A percentile compares a stretch with the other conserved stretches of the same genome.
Conservation (phyloP, 768 basidiomycete genomes). For the Ramaria sp. region DNA sequence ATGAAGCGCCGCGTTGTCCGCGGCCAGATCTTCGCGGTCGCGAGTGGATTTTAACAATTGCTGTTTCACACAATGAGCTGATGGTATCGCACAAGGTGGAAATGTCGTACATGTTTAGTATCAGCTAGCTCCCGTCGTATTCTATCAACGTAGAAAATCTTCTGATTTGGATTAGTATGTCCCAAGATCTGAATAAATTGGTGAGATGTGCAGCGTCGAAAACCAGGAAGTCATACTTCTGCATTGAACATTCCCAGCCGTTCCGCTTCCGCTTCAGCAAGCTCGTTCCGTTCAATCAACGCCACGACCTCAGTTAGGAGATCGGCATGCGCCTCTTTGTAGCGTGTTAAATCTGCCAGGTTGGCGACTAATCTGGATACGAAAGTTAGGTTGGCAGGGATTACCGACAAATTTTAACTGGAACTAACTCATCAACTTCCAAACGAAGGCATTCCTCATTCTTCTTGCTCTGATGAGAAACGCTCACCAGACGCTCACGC, state of each 20-base stretch:
- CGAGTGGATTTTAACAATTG: conserved; percentile 11
- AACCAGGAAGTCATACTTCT: conserved; percentile 22
- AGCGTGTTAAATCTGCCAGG: conserved; percentile 48
- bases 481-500: conserved; percentile 34
- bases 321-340: conserved; percentile 59
- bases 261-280: conserved; percentile 72
- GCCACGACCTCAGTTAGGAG: conserved; percentile 53
- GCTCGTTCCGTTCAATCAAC: conserved; percentile 56
- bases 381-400: neutral
- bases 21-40: conserved; percentile 13
- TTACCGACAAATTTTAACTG: too few species aligned
- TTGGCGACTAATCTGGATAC: conserved; percentile 34
- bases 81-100: neutral
- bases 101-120: conserved; percentile 59
- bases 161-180: conserved; percentile 76
- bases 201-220: neutral
- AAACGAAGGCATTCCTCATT: conserved; percentile 58
- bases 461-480: conserved; percentile 44
- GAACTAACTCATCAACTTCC: neutral
- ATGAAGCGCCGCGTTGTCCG: conserved; percentile 11
- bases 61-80: neutral
- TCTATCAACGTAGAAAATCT: conserved; percentile 78
- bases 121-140: conserved; percentile 73
- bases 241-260: conserved; percentile 75
- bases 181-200: conserved; percentile 40